A percentile compares a stretch with the other conserved stretches of the same genome.
phyloP scores from a whole-genome alignment of 2,329 filamentous ascomycete species.

The Hypomyces rosellus region DNA sequence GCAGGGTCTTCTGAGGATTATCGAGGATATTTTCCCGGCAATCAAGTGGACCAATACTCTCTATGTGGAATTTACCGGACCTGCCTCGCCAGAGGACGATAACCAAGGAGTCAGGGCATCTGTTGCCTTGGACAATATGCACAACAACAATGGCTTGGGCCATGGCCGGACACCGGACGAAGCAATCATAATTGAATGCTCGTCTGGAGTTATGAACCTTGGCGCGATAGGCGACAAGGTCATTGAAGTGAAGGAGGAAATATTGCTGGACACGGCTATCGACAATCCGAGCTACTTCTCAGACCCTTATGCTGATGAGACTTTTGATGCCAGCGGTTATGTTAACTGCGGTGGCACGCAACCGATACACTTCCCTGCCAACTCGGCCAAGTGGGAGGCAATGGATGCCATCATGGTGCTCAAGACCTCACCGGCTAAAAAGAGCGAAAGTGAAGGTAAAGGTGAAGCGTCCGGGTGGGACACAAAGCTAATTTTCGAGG shows the following conservation, averaged over 20 bases:
- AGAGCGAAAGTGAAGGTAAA: slow-evolving; percentile 4
- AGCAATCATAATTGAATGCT: slow-evolving; percentile 37
- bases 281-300: slow-evolving; percentile 55
- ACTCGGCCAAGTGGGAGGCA: slow-evolving; percentile 27
- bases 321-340: slow-evolving; percentile 47
- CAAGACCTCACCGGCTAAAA: slow-evolving; percentile 21
- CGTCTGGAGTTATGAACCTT: slow-evolving; percentile 42
- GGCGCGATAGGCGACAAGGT: slow-evolving; percentile 20
- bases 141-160: slow-evolving; percentile 52
- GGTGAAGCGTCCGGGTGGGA: slow-evolving; percentile 27
- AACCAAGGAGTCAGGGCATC: slow-evolving; percentile 33
- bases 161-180: slow-evolving; percentile 38
- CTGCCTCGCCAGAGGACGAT: slow-evolving; percentile 19
- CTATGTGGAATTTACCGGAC: slow-evolving; percentile 32
- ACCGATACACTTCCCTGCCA: slow-evolving; percentile 29
- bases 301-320: slow-evolving; percentile 42
- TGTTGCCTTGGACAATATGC: slow-evolving; percentile 38
- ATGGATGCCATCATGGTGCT: slow-evolving; percentile 42
- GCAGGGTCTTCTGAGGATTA: slow-evolving; percentile 36
- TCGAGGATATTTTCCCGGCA: slow-evolving; percentile 40
- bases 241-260: slow-evolving; percentile 30
- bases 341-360: slow-evolving; percentile 43
- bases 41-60: slow-evolving; percentile 45
- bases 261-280: slow-evolving; percentile 38
- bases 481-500: slow-evolving; percentile 47